Conservation (phyloP, 1,284 basidiomycete genomes). For the Microbotryum scabiosae region DNA sequence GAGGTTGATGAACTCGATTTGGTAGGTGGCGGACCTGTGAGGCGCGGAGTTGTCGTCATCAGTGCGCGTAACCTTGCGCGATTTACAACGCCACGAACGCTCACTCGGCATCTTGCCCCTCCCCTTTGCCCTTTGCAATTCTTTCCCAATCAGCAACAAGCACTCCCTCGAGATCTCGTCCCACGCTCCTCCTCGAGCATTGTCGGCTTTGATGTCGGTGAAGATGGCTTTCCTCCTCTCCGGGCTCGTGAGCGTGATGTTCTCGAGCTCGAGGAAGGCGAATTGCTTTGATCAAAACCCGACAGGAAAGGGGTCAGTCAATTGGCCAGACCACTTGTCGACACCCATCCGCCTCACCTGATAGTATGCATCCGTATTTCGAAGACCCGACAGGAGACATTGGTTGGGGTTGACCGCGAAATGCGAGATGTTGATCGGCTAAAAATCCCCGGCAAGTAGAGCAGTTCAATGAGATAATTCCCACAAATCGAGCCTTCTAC, state of each 20-base stretch:
- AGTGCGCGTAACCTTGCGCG: too few species aligned
- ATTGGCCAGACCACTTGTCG: not conserved
- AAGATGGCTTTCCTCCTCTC: conserved; percentile 53
- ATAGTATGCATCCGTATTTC: conserved; percentile 36
- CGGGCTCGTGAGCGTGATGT: conserved; percentile 37
- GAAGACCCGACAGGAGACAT: conserved; percentile 52
- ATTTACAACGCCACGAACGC: not conserved
- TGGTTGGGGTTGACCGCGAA: conserved; percentile 29
- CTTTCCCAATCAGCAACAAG: conserved; percentile 54
- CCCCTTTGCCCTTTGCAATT: conserved; percentile 49
- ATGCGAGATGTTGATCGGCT: conserved; percentile 29
- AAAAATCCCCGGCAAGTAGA: not conserved
- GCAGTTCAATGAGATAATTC: too few species aligned
- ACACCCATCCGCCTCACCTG: conserved; percentile 29
- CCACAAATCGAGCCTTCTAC: not conserved
- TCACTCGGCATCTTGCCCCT: conserved; percentile 11
- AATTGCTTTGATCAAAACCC: conserved; percentile 32
- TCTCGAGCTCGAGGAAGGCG: conserved; percentile 38
- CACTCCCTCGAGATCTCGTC: conserved; percentile 52
- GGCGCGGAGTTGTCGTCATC: not conserved
- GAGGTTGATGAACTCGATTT: not conserved
- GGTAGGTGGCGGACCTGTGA: not conserved
- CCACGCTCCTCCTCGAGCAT: conserved; percentile 48
- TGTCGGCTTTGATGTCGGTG: conserved; percentile 56
- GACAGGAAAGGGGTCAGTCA: not conserved